Percentiles rank a stretch among this genome's conserved stretches.
phyloP scores from a whole-genome alignment of 805 yeast genomes.

The Zygosaccharomyces pseudorouxii region DNA sequence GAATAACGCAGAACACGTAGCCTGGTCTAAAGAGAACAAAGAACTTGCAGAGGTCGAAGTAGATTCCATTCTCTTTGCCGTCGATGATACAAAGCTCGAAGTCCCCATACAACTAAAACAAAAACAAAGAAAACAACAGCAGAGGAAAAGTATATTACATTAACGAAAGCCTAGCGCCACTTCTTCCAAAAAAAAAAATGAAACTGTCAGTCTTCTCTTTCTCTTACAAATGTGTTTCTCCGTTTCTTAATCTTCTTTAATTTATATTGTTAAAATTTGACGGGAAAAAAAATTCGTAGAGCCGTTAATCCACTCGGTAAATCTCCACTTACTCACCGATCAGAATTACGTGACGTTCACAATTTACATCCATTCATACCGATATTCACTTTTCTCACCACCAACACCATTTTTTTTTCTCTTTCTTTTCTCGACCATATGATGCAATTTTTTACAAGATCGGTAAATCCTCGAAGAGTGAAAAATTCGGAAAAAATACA shows the following conservation, averaged over 20 bases:
- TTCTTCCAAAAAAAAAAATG: background rate
- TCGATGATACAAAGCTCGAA: slow-evolving; percentile 2
- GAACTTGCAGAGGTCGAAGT: slow-evolving; percentile 26
- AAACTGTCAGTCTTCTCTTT: background rate
- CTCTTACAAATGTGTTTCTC: background rate
- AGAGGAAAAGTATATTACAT: background rate
- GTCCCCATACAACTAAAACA: background rate
- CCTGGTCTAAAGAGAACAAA: slow-evolving; percentile 24
- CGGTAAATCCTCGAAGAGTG: slow-evolving; percentile 4
- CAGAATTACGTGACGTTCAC: slow-evolving; percentile 1
- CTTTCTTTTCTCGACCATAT: slow-evolving; percentile 1
- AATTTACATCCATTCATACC: slow-evolving; percentile 2
- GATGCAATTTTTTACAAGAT: slow-evolving; percentile 5
- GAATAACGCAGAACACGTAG: slow-evolving; percentile 19
- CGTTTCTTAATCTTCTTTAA: background rate
- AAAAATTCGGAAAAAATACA: background rate
- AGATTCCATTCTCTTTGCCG: slow-evolving; percentile 5
- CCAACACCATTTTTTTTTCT: background rate
- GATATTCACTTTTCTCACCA: background rate
- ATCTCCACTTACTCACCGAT: slow-evolving; percentile 6
- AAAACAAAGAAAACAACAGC: background rate
- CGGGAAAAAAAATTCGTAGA: background rate
- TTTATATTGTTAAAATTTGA: background rate
- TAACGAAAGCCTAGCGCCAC: background rate
- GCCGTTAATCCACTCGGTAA: slow-evolving; percentile 1